Conservation (phyloP, 495 filamentous ascomycete genomes). For the Poronia punctata region DNA sequence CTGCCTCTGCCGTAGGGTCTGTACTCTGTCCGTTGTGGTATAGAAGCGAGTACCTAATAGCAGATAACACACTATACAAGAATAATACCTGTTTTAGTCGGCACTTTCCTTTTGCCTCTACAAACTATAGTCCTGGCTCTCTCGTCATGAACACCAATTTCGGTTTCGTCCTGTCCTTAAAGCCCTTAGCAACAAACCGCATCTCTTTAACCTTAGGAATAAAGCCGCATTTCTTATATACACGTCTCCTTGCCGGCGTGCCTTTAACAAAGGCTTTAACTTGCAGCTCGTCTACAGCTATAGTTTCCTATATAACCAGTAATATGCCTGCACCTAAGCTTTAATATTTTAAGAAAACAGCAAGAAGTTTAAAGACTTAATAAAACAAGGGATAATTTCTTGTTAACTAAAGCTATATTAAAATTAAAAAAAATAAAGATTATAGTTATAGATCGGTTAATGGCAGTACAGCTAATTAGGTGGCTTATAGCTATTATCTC, state of each 20-base stretch:
- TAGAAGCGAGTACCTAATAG: too few species aligned
- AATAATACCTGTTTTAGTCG: too few species aligned
- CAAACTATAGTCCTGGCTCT: too few species aligned
- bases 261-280: constrained; percentile 19
- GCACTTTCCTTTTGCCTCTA: too few species aligned
- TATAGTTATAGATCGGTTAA: too few species aligned
- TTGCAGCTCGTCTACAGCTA: constrained; percentile 31
- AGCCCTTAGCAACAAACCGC: constrained; percentile 14
- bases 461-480: too few species aligned
- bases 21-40: too few species aligned
- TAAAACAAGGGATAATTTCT: neutral
- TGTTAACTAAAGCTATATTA: too few species aligned
- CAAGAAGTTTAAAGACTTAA: constrained; percentile 44
- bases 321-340: constrained; percentile 42
- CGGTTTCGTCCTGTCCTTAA: constrained; percentile 10
- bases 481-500: too few species aligned
- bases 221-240: constrained; percentile 21
- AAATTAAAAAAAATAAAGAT: too few species aligned
- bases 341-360: constrained; percentile 42
- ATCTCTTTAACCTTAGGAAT: constrained; percentile 16
- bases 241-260: constrained; percentile 13
- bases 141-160: constrained; percentile 18
- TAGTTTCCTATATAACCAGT: constrained; percentile 45
- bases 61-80: too few species aligned
- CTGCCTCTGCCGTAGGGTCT: too few species aligned